phyloP scores from a whole-genome alignment of 257 asterid species.

The Nicotiana noctiflora region DNA sequence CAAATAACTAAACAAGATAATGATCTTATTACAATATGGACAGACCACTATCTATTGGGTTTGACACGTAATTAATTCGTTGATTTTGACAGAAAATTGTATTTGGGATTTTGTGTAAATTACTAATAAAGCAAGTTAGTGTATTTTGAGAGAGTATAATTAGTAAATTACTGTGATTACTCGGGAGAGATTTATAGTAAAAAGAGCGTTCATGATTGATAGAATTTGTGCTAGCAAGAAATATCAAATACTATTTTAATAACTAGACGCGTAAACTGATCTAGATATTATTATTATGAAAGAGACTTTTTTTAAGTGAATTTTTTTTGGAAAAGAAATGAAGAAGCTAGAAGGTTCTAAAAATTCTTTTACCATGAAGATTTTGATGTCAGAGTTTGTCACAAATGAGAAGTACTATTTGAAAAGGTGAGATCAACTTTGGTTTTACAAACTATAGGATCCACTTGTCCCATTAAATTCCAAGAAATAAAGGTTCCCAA shows the following conservation, averaged over 20 bases:
- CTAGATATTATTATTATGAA: no score
- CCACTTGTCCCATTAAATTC: constrained; percentile 7
- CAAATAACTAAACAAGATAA: neutral
- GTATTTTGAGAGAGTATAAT: no score
- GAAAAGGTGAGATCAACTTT: constrained; percentile 29
- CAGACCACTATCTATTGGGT: neutral
- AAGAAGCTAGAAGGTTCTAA: constrained; percentile 12
- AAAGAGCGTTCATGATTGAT: no score
- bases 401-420: neutral
- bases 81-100: neutral
- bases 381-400: constrained; percentile 33
- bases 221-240: no score
- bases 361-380: constrained; percentile 10
- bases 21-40: neutral
- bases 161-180: no score
- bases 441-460: constrained; percentile 25
- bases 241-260: no score
- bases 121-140: no score
- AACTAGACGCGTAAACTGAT: no score
- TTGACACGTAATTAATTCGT: neutral
- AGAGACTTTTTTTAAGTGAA: neutral
- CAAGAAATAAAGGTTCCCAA: neutral
- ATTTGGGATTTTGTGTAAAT: neutral
- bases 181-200: no score
- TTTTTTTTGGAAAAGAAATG: neutral